Percentiles rank a stretch among this genome's conserved stretches.
Evolutionary conservation across 129 eudicot genomes (phyloP).

Genomic region (Artemisia argyi): DNA sequence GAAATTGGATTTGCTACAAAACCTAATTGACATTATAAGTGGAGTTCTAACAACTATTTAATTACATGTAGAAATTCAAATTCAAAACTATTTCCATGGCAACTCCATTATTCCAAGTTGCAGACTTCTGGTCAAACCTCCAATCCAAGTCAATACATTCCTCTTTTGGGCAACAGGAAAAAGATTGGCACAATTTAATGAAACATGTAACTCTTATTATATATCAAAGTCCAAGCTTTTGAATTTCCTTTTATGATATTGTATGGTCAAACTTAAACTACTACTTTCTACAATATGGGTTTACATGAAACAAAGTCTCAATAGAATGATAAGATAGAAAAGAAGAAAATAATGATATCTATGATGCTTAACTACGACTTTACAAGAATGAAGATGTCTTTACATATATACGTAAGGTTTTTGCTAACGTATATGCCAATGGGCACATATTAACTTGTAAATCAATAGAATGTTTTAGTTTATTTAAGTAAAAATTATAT

Average conservation of each 20-base stretch:
- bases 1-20: slow-evolving; percentile 6
- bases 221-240: slow-evolving; percentile 27
- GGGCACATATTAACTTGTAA: no score
- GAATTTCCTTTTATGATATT: slow-evolving; percentile 6
- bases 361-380: neutral
- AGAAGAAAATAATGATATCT: neutral
- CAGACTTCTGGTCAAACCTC: slow-evolving; percentile 28
- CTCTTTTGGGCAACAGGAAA: slow-evolving; percentile 37
- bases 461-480: no score
- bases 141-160: slow-evolving; percentile 7
- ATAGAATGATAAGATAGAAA: neutral
- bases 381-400: neutral
- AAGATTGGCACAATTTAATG: slow-evolving; percentile 25
- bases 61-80: slow-evolving; percentile 25
- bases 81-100: slow-evolving; percentile 37
- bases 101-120: slow-evolving; percentile 42
- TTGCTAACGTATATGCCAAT: no score
- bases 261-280: slow-evolving; percentile 35
- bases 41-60: slow-evolving; percentile 32
- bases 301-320: neutral
- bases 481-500: no score
- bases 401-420: no score
- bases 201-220: slow-evolving; percentile 26
- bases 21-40: slow-evolving; percentile 25
- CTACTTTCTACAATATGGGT: slow-evolving; percentile 17